A percentile compares a stretch with the other conserved stretches of the same genome.
Conservation (phyloP, 2,329 filamentous ascomycete genomes). For the Myriosclerotinia duriaeana region DNA sequence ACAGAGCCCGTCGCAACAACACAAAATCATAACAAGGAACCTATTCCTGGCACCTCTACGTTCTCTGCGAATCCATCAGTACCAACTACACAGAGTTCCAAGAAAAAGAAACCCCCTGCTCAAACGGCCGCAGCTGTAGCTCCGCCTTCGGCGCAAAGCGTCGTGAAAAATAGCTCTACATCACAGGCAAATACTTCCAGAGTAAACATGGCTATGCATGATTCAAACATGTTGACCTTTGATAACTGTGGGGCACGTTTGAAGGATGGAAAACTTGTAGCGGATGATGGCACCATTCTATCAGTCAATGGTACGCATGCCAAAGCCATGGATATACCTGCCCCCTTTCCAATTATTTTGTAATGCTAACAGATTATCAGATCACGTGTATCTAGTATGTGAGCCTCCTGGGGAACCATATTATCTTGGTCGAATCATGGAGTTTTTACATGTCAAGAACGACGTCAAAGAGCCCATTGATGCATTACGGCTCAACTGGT, state of each 20-base stretch:
- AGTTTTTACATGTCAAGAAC: slow-evolving; percentile 84
- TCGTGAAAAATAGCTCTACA: slow-evolving; percentile 24
- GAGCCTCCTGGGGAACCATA: slow-evolving; percentile 98
- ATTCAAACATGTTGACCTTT: slow-evolving; percentile 89
- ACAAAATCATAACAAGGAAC: slow-evolving; percentile 45
- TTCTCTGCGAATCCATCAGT: slow-evolving; percentile 51
- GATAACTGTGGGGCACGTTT: slow-evolving; percentile 67
- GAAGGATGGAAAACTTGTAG: slow-evolving; percentile 74
- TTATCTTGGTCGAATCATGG: slow-evolving; percentile 97
- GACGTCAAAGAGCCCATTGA: slow-evolving; percentile 73
- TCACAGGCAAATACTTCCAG: slow-evolving; percentile 28
- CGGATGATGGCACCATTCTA: slow-evolving; percentile 86
- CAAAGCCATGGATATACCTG: neutral
- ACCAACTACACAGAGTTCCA: slow-evolving; percentile 53
- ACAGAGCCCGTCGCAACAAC: slow-evolving; percentile 34
- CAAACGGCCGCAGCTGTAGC: slow-evolving; percentile 31
- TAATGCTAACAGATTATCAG: slow-evolving; percentile 44
- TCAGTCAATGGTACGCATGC: slow-evolving; percentile 74
- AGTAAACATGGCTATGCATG: slow-evolving; percentile 43
- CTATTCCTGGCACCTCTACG: slow-evolving; percentile 58
- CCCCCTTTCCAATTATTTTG: neutral
- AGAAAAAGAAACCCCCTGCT: slow-evolving; percentile 77
- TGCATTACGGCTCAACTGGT: slow-evolving; percentile 93
- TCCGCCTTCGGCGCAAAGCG: slow-evolving; percentile 21
- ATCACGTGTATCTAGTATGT: slow-evolving; percentile 93